Percentiles rank a stretch among this genome's conserved stretches.
Evolutionary conservation across 257 asterid genomes (phyloP).

Genomic region (Marsdenia floribunda): DNA sequence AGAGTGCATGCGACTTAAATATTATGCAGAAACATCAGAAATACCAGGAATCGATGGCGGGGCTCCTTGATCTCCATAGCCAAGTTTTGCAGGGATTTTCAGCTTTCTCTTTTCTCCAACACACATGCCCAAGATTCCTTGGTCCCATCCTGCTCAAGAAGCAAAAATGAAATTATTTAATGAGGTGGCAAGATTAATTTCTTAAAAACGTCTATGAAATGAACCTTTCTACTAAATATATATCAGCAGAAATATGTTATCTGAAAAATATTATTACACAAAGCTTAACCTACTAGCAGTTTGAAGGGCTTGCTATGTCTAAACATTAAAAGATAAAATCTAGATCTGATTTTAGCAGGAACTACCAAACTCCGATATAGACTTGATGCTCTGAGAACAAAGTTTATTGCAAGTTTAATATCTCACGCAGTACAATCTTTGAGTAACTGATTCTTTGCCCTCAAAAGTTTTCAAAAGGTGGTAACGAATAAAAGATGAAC

Average conservation of each 20-base stretch:
- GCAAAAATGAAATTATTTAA: not conserved
- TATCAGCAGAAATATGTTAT: not conserved
- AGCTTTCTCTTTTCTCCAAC: conserved; percentile 92
- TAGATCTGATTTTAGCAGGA: not conserved
- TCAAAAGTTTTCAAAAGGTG: not conserved
- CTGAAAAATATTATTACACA: not conserved
- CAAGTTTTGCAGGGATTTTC: conserved; percentile 91
- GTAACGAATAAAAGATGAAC: not conserved
- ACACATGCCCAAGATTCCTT: conserved; percentile 90
- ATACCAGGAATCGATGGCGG: conserved; percentile 98
- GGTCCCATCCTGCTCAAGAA: conserved; percentile 93
- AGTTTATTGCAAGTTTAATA: not conserved
- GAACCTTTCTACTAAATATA: not conserved
- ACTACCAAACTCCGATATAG: not conserved
- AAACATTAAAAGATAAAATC: not conserved
- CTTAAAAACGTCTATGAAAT: not conserved
- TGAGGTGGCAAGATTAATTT: not conserved
- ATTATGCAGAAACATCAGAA: not conserved
- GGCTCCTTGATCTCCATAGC: conserved; percentile 93
- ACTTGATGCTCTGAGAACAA: not conserved
- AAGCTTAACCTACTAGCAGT: not conserved
- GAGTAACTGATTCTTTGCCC: not conserved
- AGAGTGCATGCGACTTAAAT: not conserved
- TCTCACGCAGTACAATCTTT: no score
- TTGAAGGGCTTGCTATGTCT: not conserved